Base-by-base conservation (phyloP, 495 filamentous ascomycete genomes). In the Aspergillus sclerotioniger region DNA sequence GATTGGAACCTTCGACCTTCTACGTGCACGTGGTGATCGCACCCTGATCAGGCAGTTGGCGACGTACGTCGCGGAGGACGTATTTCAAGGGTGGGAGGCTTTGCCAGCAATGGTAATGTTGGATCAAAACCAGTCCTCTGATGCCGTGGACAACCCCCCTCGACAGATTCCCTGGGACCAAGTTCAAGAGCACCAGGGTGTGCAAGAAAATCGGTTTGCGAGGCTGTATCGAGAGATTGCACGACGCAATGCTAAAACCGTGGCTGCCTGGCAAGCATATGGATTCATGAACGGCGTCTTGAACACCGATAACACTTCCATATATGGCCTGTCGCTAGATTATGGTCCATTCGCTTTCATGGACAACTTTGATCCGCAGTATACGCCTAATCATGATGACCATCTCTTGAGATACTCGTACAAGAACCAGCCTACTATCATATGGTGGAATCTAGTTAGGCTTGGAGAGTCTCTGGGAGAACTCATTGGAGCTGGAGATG, bases 361-460 rank as follows among this genome's bases (percentile, higher is more conserved):
- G 78, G 89, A 97, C 69, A 91, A 89, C 62, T 98, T 98, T 67
- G 92, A 97, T 67, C 94, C 94, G 0, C 76, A 76, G 20, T 98
- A 97, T 71, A 98, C 94, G 0, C 94, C 94, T 6, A 98, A 98
- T 67, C 94, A 98, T 70, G 94, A 98, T 69, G 94, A 98, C 68
- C 81, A 88, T 64, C 80, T 86, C 73, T 72, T 96, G 15, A 84
- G 94, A 31, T 98, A 98, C 70, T 83, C 83, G 45, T 98, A 96
- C 78, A 85, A 85, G 54, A 97, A 97, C 73, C 94, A 98, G 65
- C 92, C 94, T 1, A 91, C 87, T 46, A 88, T 98, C 43, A 92
- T 98, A 67, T 98, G 94, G 94, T 98, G 94, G 94, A 98, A 98
- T 64, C 81, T 98, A 3, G 90, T 96, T 10, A 86, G 94, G 20